Evolutionary conservation across 345 rosid species (phyloP), one percentile per base, ranked within the genome.

Genomic region (Cardamine chenopodiifolia): DNA sequence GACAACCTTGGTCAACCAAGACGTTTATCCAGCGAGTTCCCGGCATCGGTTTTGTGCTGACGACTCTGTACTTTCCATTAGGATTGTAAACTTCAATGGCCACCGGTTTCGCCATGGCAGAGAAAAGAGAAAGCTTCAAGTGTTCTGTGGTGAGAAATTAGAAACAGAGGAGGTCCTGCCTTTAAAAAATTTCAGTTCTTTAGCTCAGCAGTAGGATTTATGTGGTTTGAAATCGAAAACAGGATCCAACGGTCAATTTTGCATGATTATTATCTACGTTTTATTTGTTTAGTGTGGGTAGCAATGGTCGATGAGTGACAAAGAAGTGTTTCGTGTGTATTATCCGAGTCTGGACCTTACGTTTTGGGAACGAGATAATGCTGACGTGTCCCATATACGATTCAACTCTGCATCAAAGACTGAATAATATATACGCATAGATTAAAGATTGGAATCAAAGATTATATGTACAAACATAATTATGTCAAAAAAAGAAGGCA

Each of bases 1-100:
- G 95, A 80, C 96, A 90, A 37, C 89, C 99, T 66, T 95, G 91
- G 68, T 92, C 90, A 62, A 89, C 54, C 75, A 95, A 71, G 87
- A 95, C 96, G 66, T 95, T 89, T 81, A 95, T 92, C 99, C 97
- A 95, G 65, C 99, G 97, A 80, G 97, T 90, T 20, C 99, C 97
- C 6, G 99, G 97, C 99, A 95, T 95, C 29, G 99, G 50, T 62
- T 95, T 95, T 10, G 97, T 95, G 85, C 99, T 92, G 23, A 95
- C 83, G 11, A 95, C 97, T 82, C 99, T 86, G 86, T 87, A 90
- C 50, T 82, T 95, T 15, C 99, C 99, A 79, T 64, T 92, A 5
- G 99, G 97, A 59, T 95, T 95, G 76, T 89, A 89, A 25, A 95
- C 99, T 81, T 95, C 99, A 23, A 95, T 89, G 1, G 94, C 79